A percentile compares a stretch with the other conserved stretches of the same genome.
phyloP scores from a whole-genome alignment of 768 basidiomycete genomes.

The Boletus rex-veris region DNA sequence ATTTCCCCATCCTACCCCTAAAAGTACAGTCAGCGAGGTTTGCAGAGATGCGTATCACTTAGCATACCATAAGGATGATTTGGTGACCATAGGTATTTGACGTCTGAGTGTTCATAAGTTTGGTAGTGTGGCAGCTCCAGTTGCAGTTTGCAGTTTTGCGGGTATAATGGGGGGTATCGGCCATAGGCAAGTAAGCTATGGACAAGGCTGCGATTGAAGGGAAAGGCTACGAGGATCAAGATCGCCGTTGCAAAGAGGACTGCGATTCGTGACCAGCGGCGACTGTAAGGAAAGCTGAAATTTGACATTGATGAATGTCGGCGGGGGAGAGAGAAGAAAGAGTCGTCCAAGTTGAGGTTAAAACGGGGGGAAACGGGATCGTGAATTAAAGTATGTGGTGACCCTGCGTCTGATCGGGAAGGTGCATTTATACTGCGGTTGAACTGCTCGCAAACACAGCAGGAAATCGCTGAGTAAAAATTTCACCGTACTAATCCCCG shows the following conservation, averaged over 20 bases:
- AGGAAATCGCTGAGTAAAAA: background rate
- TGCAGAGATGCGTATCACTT: background rate
- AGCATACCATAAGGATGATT: slow-evolving; percentile 37
- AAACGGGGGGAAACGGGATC: background rate
- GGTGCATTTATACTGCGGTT: background rate
- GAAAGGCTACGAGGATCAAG: slow-evolving; percentile 17
- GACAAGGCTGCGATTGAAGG: slow-evolving; percentile 23
- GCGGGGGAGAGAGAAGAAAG: background rate
- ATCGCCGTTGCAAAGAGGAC: slow-evolving; percentile 5
- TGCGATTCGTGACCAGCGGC: background rate
- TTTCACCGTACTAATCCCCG: no score
- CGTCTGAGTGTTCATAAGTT: slow-evolving; percentile 29
- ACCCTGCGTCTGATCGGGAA: background rate
- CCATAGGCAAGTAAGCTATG: slow-evolving; percentile 10
- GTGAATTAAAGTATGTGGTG: no score
- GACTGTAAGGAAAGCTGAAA: background rate
- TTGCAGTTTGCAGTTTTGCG: slow-evolving; percentile 36
- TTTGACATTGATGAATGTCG: slow-evolving; percentile 1
- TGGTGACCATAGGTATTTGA: slow-evolving; percentile 44
- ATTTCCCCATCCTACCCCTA: slow-evolving; percentile 38
- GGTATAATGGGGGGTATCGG: slow-evolving; percentile 40
- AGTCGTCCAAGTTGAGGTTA: background rate
- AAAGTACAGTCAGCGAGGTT: background rate
- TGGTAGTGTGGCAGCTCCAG: slow-evolving; percentile 39
- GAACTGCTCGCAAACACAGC: background rate